Evolutionary conservation across 257 asterid genomes (phyloP).

Genomic region (Solanum peruvianum): DNA sequence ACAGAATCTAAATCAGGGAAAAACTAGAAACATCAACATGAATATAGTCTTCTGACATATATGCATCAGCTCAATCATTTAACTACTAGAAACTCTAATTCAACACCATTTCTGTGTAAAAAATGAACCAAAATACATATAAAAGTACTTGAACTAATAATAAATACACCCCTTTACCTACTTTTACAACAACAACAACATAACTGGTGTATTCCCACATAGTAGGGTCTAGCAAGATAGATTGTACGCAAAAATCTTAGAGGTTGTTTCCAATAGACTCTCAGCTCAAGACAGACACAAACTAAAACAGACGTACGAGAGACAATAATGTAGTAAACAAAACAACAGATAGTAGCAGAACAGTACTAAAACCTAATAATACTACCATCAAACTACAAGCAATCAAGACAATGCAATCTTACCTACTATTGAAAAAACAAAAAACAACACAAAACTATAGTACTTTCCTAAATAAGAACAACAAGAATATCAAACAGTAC

Average conservation of each 20-base stretch:
- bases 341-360: neutral
- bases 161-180: neutral
- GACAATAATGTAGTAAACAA: neutral
- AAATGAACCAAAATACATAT: neutral
- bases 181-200: neutral
- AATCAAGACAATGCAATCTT: neutral
- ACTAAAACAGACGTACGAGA: neutral
- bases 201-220: neutral
- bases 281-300: neutral
- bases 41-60: neutral
- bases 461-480: neutral
- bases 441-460: neutral
- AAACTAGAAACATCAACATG: neutral
- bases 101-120: neutral
- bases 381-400: neutral
- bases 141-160: neutral
- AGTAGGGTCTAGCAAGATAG: neutral
- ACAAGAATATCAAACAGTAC: conserved; percentile 12
- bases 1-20: neutral
- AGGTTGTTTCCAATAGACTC: neutral
- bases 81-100: neutral
- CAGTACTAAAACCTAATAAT: neutral
- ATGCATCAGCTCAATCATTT: neutral
- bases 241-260: neutral
- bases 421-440: neutral